Conservation (phyloP, 192 early-diverging fungal genomes). For the Linnemannia exigua region DNA sequence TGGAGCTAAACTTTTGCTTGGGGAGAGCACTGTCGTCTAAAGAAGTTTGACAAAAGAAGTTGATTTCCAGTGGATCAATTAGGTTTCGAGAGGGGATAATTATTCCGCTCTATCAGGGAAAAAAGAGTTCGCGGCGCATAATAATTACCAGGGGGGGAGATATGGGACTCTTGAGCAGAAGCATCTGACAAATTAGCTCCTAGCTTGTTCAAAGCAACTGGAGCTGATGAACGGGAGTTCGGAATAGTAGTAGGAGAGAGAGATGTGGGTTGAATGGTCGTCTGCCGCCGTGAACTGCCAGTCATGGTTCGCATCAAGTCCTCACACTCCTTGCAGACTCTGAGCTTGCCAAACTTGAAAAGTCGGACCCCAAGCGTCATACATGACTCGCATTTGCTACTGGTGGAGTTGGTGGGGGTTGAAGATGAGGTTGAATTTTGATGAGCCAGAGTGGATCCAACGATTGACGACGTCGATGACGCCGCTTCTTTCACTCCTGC, state of each 20-base stretch:
- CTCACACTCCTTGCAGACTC: conserved; percentile 20
- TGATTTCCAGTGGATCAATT: background rate
- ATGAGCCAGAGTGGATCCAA: background rate
- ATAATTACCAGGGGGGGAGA: background rate
- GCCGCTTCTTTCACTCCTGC: background rate
- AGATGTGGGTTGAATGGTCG: too few species aligned
- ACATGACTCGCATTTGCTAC: conserved; percentile 28
- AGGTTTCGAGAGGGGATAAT: background rate
- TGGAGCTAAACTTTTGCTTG: background rate
- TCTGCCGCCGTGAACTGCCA: conserved; percentile 18
- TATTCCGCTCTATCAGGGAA: too few species aligned
- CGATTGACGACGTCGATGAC: background rate
- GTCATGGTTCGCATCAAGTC: conserved; percentile 17
- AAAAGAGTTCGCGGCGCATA: background rate
- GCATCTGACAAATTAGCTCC: too few species aligned
- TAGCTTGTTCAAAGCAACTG: background rate
- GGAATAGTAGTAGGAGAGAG: background rate
- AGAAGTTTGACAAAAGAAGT: background rate
- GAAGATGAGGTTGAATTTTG: background rate
- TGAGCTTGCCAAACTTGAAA: conserved; percentile 21
- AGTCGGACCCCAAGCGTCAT: background rate
- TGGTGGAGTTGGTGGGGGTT: background rate
- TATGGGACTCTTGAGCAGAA: background rate
- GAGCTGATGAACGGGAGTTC: background rate
- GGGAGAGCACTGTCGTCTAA: background rate